Evolutionary conservation across 208 protist genomes (phyloP).

Genomic region (Crithidia mellificae): DNA sequence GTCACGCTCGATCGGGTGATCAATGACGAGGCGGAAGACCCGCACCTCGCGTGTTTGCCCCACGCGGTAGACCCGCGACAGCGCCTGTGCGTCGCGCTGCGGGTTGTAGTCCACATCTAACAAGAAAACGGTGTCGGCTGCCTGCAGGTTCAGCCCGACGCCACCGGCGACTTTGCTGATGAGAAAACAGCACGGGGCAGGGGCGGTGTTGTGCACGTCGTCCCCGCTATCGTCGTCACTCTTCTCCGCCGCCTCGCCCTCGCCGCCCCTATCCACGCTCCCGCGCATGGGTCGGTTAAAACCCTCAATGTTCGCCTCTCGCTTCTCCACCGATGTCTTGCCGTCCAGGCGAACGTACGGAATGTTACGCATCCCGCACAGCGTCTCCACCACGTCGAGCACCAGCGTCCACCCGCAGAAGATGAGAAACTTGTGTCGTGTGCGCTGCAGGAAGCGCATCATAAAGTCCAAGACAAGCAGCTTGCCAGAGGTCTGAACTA

Average conservation of each 20-base stretch:
- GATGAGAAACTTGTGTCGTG: slow-evolving; percentile 90
- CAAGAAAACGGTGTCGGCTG: slow-evolving; percentile 96
- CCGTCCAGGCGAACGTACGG: slow-evolving; percentile 77
- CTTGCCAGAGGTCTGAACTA: slow-evolving; percentile 75
- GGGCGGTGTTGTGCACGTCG: background rate
- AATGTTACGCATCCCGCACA: slow-evolving; percentile 42
- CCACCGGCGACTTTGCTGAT: slow-evolving; percentile 96
- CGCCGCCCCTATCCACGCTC: background rate
- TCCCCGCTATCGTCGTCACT: background rate
- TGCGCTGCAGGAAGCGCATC: slow-evolving; percentile 63
- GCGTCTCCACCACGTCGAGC: slow-evolving; percentile 78
- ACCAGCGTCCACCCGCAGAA: slow-evolving; percentile 94
- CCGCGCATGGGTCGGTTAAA: slow-evolving; percentile 60
- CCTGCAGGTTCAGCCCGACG: slow-evolving; percentile 96
- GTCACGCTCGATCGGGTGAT: slow-evolving; percentile 42
- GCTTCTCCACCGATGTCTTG: slow-evolving; percentile 42
- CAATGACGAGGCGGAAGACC: slow-evolving; percentile 90
- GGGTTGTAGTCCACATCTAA: slow-evolving; percentile 97
- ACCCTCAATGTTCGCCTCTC: slow-evolving; percentile 79
- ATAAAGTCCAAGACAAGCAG: slow-evolving; percentile 87
- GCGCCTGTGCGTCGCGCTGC: slow-evolving; percentile 94
- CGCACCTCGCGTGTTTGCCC: slow-evolving; percentile 94
- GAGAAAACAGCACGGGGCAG: slow-evolving; percentile 79
- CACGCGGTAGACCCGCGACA: slow-evolving; percentile 96
- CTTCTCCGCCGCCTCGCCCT: slow-evolving; percentile 1